A percentile compares a stretch with the other conserved stretches of the same genome.
Evolutionary conservation across 306 rosid species (phyloP).

Genomic region (Lathyrus sativus): DNA sequence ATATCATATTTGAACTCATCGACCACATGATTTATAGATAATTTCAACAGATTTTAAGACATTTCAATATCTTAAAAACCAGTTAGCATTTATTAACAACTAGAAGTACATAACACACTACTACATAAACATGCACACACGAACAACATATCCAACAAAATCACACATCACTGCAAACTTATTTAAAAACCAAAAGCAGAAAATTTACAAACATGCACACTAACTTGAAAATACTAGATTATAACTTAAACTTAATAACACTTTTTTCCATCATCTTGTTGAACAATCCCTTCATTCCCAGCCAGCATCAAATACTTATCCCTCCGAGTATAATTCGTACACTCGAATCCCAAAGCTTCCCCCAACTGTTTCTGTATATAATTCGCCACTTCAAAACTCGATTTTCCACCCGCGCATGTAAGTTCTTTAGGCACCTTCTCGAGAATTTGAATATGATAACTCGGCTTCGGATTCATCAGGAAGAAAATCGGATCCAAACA

Average conservation of each 20-base stretch:
- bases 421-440: conserved; percentile 60
- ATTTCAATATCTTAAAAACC: not conserved
- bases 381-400: conserved; percentile 84
- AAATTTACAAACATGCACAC: too few relatives aligned
- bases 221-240: too few relatives aligned
- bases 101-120: not conserved
- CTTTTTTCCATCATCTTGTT: conserved; percentile 36
- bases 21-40: not conserved
- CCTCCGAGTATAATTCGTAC: conserved; percentile 72
- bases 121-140: not conserved
- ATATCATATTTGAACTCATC: not conserved
- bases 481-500: conserved; percentile 86
- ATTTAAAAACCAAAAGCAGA: not conserved
- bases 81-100: not conserved
- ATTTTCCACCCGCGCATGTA: conserved; percentile 67
- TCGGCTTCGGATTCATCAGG: conserved; percentile 84
- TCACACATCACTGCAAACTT: not conserved
- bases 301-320: conserved; percentile 96
- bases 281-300: conserved; percentile 82
- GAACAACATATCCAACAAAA: not conserved
- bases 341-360: conserved; percentile 85
- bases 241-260: not conserved
- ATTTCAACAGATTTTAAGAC: not conserved
- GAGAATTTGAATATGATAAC: conserved; percentile 58
- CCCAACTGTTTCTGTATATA: conserved; percentile 66